Base-by-base conservation (phyloP, 805 yeast species). In the Zygotorulaspora chibaensis region DNA sequence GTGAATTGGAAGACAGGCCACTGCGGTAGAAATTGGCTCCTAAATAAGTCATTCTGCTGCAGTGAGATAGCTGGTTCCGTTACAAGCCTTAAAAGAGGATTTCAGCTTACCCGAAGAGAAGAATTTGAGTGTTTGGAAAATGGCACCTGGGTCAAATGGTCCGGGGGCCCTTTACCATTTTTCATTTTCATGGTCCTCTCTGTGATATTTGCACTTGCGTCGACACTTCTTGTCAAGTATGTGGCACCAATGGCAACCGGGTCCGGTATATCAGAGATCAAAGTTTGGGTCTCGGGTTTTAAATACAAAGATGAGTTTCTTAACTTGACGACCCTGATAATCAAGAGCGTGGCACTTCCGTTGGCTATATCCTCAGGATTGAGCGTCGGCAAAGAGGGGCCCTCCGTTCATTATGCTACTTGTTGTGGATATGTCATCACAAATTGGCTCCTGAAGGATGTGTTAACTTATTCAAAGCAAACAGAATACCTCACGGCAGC, bases 341-440 rank as follows among this genome's bases (percentile, higher is more conserved):
- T 91, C 43, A 93, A 93, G 55, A 76, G 88, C 41, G 61, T 88
- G 8, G 87, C 95, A 0, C 68, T 93, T 35, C 99, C 99, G 0
- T 69, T 93, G 48, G 87, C 96, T 0, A 93, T 93, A 57, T 90
- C 96, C 0, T 83, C 96, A 1, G 99, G 99, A 0, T 66, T 93
- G 31, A 84, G 91, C 54, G 85, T 93, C 5, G 99, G 99, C 17
- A 93, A 93, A 66, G 99, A 93, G 62, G 99, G 99, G 0, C 99
- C 99, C 1, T 81, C 91, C 56, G 99, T 93, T 10, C 99, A 93
- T 66, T 93, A 91, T 65, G 97, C 99, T 0, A 95, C 90, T 0
- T 90, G 98, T 63, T 91, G 85, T n/a, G 99, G 97, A 0, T 81
- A 82, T 56, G 76, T 81, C n/a, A 69, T 88, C 10, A 81, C 93